Evolutionary conservation across 2,329 filamentous ascomycete species (phyloP).

Genomic region (Calonectria leucothoes): DNA sequence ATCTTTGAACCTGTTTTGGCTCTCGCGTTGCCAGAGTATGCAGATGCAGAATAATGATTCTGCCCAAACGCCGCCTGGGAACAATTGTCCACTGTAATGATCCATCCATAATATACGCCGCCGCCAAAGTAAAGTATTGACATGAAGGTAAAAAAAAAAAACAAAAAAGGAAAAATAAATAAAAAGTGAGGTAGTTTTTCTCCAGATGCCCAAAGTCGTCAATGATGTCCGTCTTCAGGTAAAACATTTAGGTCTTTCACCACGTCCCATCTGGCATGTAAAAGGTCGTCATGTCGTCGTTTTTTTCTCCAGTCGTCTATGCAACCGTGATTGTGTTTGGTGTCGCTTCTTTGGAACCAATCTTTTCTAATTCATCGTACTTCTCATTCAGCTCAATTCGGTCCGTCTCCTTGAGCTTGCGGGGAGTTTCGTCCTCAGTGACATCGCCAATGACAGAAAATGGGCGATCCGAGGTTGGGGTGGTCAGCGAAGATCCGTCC

Average conservation of each 20-base stretch:
- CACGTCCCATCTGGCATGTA: conserved; percentile 37
- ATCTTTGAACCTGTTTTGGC: conserved; percentile 34
- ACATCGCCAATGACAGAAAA: conserved; percentile 47
- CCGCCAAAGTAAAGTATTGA: conserved; percentile 42
- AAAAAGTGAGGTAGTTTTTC: conserved; percentile 34
- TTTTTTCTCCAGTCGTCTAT: conserved; percentile 28
- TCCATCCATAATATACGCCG: conserved; percentile 39
- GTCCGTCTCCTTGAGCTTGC: conserved; percentile 41
- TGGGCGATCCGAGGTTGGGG: conserved; percentile 52
- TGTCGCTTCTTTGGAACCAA: conserved; percentile 39
- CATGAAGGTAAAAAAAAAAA: conserved; percentile 33
- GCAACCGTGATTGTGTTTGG: conserved; percentile 41
- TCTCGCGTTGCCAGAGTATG: conserved; percentile 36
- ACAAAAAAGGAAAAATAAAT: background rate
- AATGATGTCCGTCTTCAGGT: conserved; percentile 29
- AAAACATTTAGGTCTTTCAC: conserved; percentile 34
- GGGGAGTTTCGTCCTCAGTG: conserved; percentile 46
- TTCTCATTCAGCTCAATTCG: conserved; percentile 37
- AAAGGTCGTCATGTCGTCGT: conserved; percentile 32
- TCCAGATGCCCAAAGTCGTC: conserved; percentile 31
- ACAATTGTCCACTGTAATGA: conserved; percentile 27
- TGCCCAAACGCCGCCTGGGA: conserved; percentile 35
- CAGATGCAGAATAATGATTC: conserved; percentile 34
- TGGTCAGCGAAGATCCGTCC: conserved; percentile 51
- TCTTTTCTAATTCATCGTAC: conserved; percentile 34